Conservation (phyloP, 2,329 filamentous ascomycete genomes). For the Ascosphaera aggregata region DNA sequence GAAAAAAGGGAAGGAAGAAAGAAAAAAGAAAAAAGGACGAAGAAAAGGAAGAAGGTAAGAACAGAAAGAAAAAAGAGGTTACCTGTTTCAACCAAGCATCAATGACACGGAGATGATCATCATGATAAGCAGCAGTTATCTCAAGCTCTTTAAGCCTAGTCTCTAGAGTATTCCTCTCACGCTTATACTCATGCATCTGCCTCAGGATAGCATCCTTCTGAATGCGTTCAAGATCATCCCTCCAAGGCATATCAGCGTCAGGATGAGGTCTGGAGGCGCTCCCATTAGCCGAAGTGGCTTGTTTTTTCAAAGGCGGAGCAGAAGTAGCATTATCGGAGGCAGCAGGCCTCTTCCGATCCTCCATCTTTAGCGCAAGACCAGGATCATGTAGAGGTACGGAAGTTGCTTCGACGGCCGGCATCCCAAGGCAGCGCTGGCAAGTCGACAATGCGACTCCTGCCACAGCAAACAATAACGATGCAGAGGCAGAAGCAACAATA, state of each 20-base stretch:
- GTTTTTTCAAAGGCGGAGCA: slow-evolving; percentile 75
- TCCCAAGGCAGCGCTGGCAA: slow-evolving; percentile 17
- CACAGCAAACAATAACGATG: neutral
- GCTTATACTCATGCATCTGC: slow-evolving; percentile 95
- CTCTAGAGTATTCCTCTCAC: slow-evolving; percentile 65
- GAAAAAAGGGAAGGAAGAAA: neutral
- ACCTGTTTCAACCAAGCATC: slow-evolving; percentile 94
- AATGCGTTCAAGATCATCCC: slow-evolving; percentile 55
- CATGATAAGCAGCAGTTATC: slow-evolving; percentile 57
- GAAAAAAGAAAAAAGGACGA: neutral
- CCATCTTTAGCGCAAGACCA: slow-evolving; percentile 76
- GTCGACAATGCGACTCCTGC: neutral
- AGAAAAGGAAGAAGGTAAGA: neutral
- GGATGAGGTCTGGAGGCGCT: slow-evolving; percentile 32
- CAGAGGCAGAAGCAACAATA: neutral
- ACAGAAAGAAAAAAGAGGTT: too few species aligned
- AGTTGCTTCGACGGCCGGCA: slow-evolving; percentile 61
- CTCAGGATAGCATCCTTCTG: slow-evolving; percentile 94
- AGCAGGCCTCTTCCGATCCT: slow-evolving; percentile 95
- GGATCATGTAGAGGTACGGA: slow-evolving; percentile 53
- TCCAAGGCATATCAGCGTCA: slow-evolving; percentile 45
- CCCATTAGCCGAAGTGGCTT: slow-evolving; percentile 57
- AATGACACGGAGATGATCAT: slow-evolving; percentile 76
- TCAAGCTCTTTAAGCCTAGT: slow-evolving; percentile 57
- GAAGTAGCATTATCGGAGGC: slow-evolving; percentile 57